These are phyloP conservation scores for Colletotrichum sp. DNA, from an alignment of 2,329 filamentous ascomycete genomes.

Conservation along the genomic window DNA sequence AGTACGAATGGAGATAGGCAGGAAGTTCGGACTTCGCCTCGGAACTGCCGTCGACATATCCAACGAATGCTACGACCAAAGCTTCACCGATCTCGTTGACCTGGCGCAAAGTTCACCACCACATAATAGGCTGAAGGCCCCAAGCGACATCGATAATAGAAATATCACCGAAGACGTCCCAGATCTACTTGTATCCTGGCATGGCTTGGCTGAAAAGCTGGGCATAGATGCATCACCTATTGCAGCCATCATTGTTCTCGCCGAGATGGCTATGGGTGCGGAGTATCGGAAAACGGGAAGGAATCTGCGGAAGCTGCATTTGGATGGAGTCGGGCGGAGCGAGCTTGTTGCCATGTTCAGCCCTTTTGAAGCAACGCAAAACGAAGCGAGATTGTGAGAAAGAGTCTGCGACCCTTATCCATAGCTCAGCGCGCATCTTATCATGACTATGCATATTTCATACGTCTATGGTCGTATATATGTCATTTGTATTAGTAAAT, in stretches of 20 bases:
- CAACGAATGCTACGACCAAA: conserved; percentile 3
- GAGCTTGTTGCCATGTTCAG: background rate
- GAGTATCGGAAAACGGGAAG: background rate
- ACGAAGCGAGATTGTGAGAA: background rate
- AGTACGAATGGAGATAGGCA: background rate
- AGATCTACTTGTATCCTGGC: background rate
- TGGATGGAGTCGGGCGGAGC: background rate
- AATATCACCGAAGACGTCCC: conserved; percentile 3
- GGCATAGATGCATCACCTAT: conserved; percentile 5
- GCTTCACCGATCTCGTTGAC: background rate
- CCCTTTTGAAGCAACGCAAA: background rate
- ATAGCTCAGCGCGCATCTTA: background rate
- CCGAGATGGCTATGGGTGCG: background rate
- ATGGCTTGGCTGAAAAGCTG: background rate
- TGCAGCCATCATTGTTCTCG: background rate
- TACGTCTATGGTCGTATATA: background rate
- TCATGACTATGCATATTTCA: background rate
- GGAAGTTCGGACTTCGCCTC: background rate
- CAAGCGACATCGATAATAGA: background rate
- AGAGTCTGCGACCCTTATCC: background rate
- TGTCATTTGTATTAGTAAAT: background rate
- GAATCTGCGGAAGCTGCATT: background rate
- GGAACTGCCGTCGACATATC: background rate
- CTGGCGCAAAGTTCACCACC: background rate
- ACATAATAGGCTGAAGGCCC: conserved; percentile 1